These are phyloP conservation scores for Ophiostoma perfectum DNA, from an alignment of 2,329 filamentous ascomycete genomes.

Conservation along the genomic window DNA sequence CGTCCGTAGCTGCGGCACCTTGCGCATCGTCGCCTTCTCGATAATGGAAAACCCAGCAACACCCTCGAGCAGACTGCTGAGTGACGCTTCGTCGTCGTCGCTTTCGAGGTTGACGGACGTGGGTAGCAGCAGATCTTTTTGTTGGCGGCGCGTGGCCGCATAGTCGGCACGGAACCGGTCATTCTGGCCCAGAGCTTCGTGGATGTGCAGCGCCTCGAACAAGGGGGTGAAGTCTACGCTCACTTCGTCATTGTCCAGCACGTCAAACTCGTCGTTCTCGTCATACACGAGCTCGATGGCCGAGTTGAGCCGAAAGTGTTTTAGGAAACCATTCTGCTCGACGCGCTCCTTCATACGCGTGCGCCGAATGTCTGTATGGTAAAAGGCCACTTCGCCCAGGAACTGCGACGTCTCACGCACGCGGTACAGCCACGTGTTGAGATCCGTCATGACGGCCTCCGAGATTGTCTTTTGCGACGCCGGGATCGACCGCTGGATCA, in stretches of 20 bases:
- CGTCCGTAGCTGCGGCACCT: constrained; percentile 75
- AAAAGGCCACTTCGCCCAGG: constrained; percentile 91
- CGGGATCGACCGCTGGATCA: constrained; percentile 94
- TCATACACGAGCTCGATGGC: constrained; percentile 93
- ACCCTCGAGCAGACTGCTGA: constrained; percentile 88
- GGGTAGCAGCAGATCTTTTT: constrained; percentile 86
- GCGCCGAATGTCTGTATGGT: constrained; percentile 84
- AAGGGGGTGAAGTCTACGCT: constrained; percentile 92
- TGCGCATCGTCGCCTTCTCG: constrained; percentile 87
- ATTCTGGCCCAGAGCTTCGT: constrained; percentile 85
- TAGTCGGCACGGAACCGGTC: constrained; percentile 91
- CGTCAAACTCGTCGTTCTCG: constrained; percentile 91
- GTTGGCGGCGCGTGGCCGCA: constrained; percentile 79
- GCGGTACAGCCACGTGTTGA: constrained; percentile 94
- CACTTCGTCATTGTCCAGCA: constrained; percentile 90
- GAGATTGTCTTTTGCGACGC: constrained; percentile 88
- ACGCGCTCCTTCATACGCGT: constrained; percentile 76
- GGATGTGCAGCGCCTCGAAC: constrained; percentile 93
- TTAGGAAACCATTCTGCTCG: constrained; percentile 67
- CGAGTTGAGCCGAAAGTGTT: constrained; percentile 87
- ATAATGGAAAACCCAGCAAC: constrained; percentile 96
- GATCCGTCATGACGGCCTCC: constrained; percentile 91
- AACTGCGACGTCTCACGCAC: constrained; percentile 96
- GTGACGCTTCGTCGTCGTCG: constrained; percentile 76
- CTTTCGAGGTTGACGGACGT: constrained; percentile 68